phyloP scores from a whole-genome alignment of 805 yeast species.

The Komagataella populi region DNA sequence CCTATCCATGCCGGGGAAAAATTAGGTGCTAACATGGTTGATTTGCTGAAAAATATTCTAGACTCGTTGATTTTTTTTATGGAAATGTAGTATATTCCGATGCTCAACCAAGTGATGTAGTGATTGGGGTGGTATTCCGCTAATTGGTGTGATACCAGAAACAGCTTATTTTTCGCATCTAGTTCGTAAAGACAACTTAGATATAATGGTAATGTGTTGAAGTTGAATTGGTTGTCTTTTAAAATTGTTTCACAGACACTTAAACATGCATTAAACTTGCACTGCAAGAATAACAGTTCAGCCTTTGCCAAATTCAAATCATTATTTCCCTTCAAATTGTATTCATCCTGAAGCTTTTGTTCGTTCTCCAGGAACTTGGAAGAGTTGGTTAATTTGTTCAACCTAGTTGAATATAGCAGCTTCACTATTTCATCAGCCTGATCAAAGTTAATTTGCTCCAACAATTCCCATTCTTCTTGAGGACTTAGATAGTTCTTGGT shows the following conservation, averaged over 20 bases:
- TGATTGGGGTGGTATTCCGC: conserved; percentile 75
- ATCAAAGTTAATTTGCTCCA: conserved; percentile 50
- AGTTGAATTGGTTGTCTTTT: conserved; percentile 54
- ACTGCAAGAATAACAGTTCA: conserved; percentile 57
- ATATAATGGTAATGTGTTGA: conserved; percentile 62
- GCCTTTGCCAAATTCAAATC: conserved; percentile 62
- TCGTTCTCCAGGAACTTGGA: conserved; percentile 53
- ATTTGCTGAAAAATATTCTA: conserved; percentile 74
- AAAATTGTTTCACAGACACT: conserved; percentile 53
- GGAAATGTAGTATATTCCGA: conserved; percentile 79
- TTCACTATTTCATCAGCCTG: conserved; percentile 70
- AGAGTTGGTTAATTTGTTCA: conserved; percentile 60
- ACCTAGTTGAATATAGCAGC: conserved; percentile 58
- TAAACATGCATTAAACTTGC: conserved; percentile 67
- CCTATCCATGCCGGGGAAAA: conserved; percentile 97
- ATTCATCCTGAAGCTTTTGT: conserved; percentile 52
- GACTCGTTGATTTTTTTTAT: conserved; percentile 69
- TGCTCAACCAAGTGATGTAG: conserved; percentile 83
- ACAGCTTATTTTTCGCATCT: conserved; percentile 70
- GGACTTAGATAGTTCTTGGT: conserved; percentile 68
- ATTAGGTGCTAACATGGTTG: conserved; percentile 77
- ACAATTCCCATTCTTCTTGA: conserved; percentile 73
- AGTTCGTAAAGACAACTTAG: conserved; percentile 76
- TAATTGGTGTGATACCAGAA: conserved; percentile 67
- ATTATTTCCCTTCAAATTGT: conserved; percentile 50